Evolutionary conservation across 225 moss, liverwort and hornwort genomes (phyloP), one percentile per base, ranked within the genome.

Genomic region (Physcomitrellopsis africana): DNA sequence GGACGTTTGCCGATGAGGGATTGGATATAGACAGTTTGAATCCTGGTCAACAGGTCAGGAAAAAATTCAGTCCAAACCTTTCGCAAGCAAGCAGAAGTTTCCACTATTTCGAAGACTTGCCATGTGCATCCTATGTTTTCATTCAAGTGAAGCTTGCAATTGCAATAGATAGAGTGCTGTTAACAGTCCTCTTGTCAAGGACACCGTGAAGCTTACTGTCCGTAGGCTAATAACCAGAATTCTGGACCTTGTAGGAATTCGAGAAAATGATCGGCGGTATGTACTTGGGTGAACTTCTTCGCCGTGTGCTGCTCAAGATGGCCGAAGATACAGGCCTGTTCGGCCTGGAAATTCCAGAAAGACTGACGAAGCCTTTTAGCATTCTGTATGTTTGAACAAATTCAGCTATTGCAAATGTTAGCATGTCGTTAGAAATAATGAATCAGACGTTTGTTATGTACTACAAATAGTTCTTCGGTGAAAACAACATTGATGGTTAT

Each of bases 241-340:
- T 15, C n/a, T 53, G 69, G 15, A 11, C 1, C 5, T 51, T 73
- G 74, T 65, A 95, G 95, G 89, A 92, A 70, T 94, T 96, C 9
- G 96, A 96, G 81, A 96, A 96, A 82, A 90, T 93, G 67, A 84
- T 96, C 43, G 94, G 94, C 1, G 96, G 96, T 51, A 92, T 96
- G 93, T 96, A 96, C 84, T 79, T 96, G 89, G 96, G 96, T 9
- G 96, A 96, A 72, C 87, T 96, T 60, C 89, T 94, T 70, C 93
- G 96, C 55, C 89, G 96, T 14, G 87, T 94, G 22, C 54, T 94
- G 45, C 77, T 94, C 24, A 86, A 86, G 82, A 90, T 96, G 93
- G 92, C 94, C 49, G 76, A 87, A 80, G 87, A 84, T 55, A 89
- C 92, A 11, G 71, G 59, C 54, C 20, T 94, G 0, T 96, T 96